Base-by-base conservation (phyloP, 164 flowering plant genomes). In the Stephania yunnanensis region DNA sequence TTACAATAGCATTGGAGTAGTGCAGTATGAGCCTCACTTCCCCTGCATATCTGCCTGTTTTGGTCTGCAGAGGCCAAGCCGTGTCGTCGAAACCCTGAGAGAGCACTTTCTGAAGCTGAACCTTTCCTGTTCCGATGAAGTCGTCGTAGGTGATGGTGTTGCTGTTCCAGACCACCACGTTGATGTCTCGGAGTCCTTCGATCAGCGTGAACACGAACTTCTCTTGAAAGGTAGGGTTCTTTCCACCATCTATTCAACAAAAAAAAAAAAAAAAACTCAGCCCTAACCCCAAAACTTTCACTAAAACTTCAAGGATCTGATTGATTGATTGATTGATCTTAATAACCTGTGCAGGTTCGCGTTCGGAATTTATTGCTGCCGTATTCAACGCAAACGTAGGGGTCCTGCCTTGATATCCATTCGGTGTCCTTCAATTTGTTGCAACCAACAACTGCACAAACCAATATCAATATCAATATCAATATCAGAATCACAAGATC, bases 331-430 rank as follows among this genome's bases (percentile, higher is more conserved):
- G n/a, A n/a, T n/a, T 58, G 6, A 31, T 19, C 5, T 48, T 58
- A 36, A 36, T 36, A 0, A 92, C 99, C 99, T 72, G 93, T 95
- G 77, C 91, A 87, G 45, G 99, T 95, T 68, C 87, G 87, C 30
- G 97, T 93, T n/a, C 96, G 88, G 64, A 69, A 78, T 80, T 87
- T 93, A 73, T 84, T 84, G 84, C 82, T 86, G 13, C 82, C 96
- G 68, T 95, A 95, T 76, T 93, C 96, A 46, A 95, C 71, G 70
- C 88, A 88, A 65, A 93, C 99, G 71, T 93, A 95, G 1, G 99
- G 98, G 81, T 95, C 98, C 81, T 95, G 98, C 82, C 92, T 85
- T 30, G 97, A 93, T 52, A 93, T 82, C 98, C 98, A 95, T 79
- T 95, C 98, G 1, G 97, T 95, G 74, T 95, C 95, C 78, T 85